Evolutionary conservation across 2,329 filamentous ascomycete genomes (phyloP).

Genomic region (Arthrobotrys entomopaga): DNA sequence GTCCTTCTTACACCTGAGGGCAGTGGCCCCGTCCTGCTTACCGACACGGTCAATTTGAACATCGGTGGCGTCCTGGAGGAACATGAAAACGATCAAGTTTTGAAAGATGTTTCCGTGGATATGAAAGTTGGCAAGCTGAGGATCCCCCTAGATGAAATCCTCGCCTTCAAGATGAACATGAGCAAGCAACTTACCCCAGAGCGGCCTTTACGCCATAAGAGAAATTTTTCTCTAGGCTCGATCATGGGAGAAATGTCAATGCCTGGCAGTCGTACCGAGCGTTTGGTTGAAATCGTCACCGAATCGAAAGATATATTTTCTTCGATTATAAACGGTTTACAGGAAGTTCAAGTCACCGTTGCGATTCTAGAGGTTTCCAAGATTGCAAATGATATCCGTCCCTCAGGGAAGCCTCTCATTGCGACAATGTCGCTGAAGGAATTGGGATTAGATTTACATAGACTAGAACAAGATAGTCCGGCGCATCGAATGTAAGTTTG

Average conservation of each 20-base stretch:
- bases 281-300: slow-evolving; percentile 82
- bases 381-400: slow-evolving; percentile 75
- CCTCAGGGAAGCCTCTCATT: slow-evolving; percentile 74
- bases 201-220: slow-evolving; percentile 27
- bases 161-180: slow-evolving; percentile 65
- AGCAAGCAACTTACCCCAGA: slow-evolving; percentile 57
- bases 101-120: slow-evolving; percentile 88
- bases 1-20: slow-evolving; percentile 88
- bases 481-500: slow-evolving; percentile 81
- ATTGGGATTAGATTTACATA: slow-evolving; percentile 89
- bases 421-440: slow-evolving; percentile 96
- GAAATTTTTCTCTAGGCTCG: slow-evolving; percentile 71
- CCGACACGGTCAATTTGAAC: slow-evolving; percentile 88
- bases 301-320: slow-evolving; percentile 92
- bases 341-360: slow-evolving; percentile 94
- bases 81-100: slow-evolving; percentile 81
- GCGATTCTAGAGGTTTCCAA: slow-evolving; percentile 90
- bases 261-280: slow-evolving; percentile 73
- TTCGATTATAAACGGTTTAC: slow-evolving; percentile 89
- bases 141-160: slow-evolving; percentile 87
- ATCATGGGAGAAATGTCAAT: slow-evolving; percentile 78
- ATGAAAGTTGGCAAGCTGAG: slow-evolving; percentile 91
- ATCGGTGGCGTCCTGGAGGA: slow-evolving; percentile 90
- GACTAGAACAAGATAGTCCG: slow-evolving; percentile 89
- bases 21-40: slow-evolving; percentile 80